Base-by-base conservation (phyloP, 108 stramenopile genomes). In the Schizochytrium sp. region DNA sequence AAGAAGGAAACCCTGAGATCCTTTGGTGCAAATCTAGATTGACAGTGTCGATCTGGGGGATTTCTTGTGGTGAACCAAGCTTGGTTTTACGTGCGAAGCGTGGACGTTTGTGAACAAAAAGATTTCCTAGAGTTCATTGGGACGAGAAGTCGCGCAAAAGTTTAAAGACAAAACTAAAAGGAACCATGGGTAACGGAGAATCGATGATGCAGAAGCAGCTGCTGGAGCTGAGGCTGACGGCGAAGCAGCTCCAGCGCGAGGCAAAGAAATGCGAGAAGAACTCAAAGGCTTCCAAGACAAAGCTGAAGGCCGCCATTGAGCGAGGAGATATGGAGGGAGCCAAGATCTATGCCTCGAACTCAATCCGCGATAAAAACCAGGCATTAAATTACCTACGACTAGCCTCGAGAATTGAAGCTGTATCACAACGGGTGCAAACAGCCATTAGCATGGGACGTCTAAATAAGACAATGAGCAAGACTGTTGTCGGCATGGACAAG, bases 281-380 rank as follows among this genome's bases (percentile, higher is more conserved):
- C 88, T 97, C 97, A 93, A 96, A 96, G 72, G 92, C 92, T 17
- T 96, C 96, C 8, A 92, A 96, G 60, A 92, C 92, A 41, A 98
- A 98, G 88, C 90, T 98, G 64, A 98, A 98, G 88, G 97, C 98
- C 94, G 97, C 97, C n/a, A 94, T 94, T 58, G 87, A 92, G 91
- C 72, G 57, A 89, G 97, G 97, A 44, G 97, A 98, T 88, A 92
- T 93, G 50, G 99, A 98, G 89, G 97, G 97, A 4, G 98, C 98
- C 46, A 95, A 96, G 40, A 98, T 98, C 89, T 98, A 98, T 89
- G 98, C 96, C 10, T 97, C 97, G 92, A 98, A 98, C 92, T 98
- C 98, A 57, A 99, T 98, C 90, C 97, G 98, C 72, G 99, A 98
- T 91, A 98, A 98, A 91, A 98, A 97, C 92, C 98, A 98, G 91